A percentile compares a stretch with the other conserved stretches of the same genome.
Conservation (phyloP, 176 grass and related monocot species). For the Carex parvula region DNA sequence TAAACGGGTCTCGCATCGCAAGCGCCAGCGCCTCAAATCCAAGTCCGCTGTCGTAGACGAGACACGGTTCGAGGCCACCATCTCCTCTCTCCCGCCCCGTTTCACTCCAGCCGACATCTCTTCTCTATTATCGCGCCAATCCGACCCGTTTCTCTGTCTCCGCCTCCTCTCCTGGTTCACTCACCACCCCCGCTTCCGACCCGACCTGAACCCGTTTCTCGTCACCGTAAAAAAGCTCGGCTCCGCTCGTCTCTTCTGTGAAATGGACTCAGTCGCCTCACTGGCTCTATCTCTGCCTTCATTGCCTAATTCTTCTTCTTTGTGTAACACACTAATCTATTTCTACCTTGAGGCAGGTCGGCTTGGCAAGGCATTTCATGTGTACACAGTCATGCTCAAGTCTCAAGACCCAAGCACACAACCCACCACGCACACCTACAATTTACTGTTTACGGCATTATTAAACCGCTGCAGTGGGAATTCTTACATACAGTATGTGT, state of each 20-base stretch:
- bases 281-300: constrained; percentile 63
- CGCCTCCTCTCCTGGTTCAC: constrained; percentile 58
- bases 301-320: constrained; percentile 33
- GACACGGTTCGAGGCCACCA: constrained; percentile 34
- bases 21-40: constrained; percentile 13
- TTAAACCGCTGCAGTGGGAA: constrained; percentile 49
- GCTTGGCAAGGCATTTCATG: constrained; percentile 77
- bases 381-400: constrained; percentile 77
- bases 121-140: constrained; percentile 31
- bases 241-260: constrained; percentile 44
- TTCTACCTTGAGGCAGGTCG: constrained; percentile 67
- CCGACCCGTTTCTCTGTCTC: constrained; percentile 51
- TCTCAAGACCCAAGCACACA: constrained; percentile 42
- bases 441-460: constrained; percentile 68
- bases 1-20: not conserved
- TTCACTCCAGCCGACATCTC: constrained; percentile 52
- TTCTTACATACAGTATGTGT: constrained; percentile 66
- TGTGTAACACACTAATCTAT: constrained; percentile 58
- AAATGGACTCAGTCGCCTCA: constrained; percentile 60
- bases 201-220: constrained; percentile 47
- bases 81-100: constrained; percentile 61
- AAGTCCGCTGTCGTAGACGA: constrained; percentile 21
- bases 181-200: constrained; percentile 38
- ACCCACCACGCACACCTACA: constrained; percentile 62
- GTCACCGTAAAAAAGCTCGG: constrained; percentile 57